Evolutionary conservation across 495 filamentous ascomycete species (phyloP), one percentile per base, ranked within the genome.

Genomic region (Penicillium riverlandense): DNA sequence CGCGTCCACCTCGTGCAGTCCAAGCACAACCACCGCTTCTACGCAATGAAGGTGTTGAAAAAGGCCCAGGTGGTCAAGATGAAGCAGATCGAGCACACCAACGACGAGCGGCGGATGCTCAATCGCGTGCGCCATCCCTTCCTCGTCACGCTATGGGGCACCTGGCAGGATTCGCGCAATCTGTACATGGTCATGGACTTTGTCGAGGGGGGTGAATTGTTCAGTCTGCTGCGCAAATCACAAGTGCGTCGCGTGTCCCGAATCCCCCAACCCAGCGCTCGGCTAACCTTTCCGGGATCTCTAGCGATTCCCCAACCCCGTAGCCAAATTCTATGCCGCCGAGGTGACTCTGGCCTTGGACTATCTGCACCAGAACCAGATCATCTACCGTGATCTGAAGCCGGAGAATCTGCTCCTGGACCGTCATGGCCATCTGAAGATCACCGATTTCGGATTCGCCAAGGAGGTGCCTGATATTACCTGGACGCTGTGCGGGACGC

Each of bases 171-270:
- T 53, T 76, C 86, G 13, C 84, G 82, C 62, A 97, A 98, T 59
- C 70, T 98, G 14, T 98, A 98, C 74, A 97, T 98, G 92, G 92
- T 98, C 52, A 97, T 98, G 92, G 92, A 97, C 58, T 98, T 98
- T 70, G 88, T 98, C n/a, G 94, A 98, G 65, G 92, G 92, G 52
- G 92, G 92, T 44, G 94, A 98, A 71, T 72, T 98, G 40, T 98
- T 98, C 65, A 96, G 90, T 57, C 62, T 97, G 52, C 71, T 98
- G 44, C 80, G 94, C 45, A 96, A 96, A 67, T 96, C 91, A 32
- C 94, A 96, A 75, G 92, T 96, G 72, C 68, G 85, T 72, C 29
- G 38, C 11, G 22, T 22, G 2, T 22, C 22, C 22, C 22, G 22
- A 22, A 2, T 6, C 22, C 22, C 22, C 22, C 22, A 3, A 22